Percentiles rank a stretch among this genome's conserved stretches.
These are phyloP conservation scores for Aegilops umbellulata DNA, from an alignment of 176 grass and related monocot species.

Conservation along the genomic window DNA sequence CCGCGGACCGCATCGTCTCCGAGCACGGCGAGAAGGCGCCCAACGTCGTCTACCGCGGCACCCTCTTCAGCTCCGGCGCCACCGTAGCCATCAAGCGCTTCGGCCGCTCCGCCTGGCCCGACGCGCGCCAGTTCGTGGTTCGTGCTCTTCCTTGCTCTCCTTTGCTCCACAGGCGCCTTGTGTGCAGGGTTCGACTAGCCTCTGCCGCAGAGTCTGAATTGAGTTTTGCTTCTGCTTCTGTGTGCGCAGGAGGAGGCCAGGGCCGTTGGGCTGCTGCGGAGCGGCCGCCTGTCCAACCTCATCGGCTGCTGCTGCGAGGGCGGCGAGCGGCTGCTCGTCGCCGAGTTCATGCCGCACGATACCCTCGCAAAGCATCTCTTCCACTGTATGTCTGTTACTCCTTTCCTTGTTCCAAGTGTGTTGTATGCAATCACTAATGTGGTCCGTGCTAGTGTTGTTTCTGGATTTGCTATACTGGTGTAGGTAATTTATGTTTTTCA, in stretches of 20 bases:
- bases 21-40: constrained; percentile 95
- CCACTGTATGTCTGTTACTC: constrained; percentile 63
- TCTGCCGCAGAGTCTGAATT: not conserved
- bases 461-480: not conserved
- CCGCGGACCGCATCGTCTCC: constrained; percentile 71
- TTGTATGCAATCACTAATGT: not conserved
- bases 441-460: not conserved
- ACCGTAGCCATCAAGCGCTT: constrained; percentile 71
- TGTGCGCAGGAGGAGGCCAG: constrained; percentile 70
- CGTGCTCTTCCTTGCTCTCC: not conserved
- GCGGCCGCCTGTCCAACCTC: constrained; percentile 62
- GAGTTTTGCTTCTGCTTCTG: not conserved
- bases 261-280: constrained; percentile 73
- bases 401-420: not conserved
- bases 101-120: constrained; percentile 68
- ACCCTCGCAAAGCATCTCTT: constrained; percentile 93
- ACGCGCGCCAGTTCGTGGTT: constrained; percentile 73
- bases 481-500: not conserved
- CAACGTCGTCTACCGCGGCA: constrained; percentile 79
- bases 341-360: constrained; percentile 81
- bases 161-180: not conserved
- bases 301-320: constrained; percentile 79
- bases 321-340: constrained; percentile 71
- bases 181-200: not conserved
- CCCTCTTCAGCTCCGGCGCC: constrained; percentile 59